A percentile compares a stretch with the other conserved stretches of the same genome.
Evolutionary conservation across 768 basidiomycete genomes (phyloP).

Genomic region (Naganishia vaughanmartiniae): DNA sequence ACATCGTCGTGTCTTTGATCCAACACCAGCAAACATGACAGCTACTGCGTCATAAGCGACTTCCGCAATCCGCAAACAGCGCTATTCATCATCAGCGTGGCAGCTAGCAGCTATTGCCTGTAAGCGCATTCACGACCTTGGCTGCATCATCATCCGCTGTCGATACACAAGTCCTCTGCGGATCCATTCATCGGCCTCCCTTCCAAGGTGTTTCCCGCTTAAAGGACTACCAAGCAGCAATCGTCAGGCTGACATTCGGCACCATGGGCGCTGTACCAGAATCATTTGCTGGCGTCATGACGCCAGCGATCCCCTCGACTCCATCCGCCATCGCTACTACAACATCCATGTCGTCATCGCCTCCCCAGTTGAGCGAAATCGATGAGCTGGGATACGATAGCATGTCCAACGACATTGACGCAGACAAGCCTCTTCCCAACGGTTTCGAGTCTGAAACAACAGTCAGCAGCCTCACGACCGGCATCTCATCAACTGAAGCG

Average conservation of each 20-base stretch:
- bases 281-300: background rate
- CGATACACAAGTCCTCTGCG: background rate
- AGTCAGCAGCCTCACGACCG: conserved; percentile 6
- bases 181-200: background rate
- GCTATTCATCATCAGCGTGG: no score
- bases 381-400: conserved; percentile 3
- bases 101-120: no score
- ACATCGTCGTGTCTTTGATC: background rate
- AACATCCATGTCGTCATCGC: conserved; percentile 54
- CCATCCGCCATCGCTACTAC: conserved; percentile 54
- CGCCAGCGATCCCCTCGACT: background rate
- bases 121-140: background rate
- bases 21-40: background rate
- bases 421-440: no score
- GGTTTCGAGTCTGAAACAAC: no score
- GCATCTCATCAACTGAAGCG: conserved; percentile 8
- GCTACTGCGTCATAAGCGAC: background rate
- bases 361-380: conserved; percentile 17
- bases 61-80: no score
- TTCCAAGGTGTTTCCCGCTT: background rate
- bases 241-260: background rate
- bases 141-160: background rate
- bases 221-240: background rate
- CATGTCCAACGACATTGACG: background rate
- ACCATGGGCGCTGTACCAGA: conserved; percentile 2